phyloP scores from a whole-genome alignment of 352 stramenopile genomes.

The Phytophthora kernoviae region DNA sequence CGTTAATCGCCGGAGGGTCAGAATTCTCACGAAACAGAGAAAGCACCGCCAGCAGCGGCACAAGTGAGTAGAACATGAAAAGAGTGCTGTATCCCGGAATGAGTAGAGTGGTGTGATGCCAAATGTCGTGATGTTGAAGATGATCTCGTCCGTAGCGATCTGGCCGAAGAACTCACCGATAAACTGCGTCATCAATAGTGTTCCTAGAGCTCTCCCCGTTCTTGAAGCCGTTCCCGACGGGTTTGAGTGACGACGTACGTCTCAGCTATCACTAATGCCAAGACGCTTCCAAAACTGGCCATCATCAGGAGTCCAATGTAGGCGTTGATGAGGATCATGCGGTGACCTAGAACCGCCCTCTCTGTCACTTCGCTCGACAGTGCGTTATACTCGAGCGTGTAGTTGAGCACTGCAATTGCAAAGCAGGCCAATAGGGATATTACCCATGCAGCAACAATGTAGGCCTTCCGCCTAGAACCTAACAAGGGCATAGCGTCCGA shows the following conservation, averaged over 20 bases:
- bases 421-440: conserved; percentile 53
- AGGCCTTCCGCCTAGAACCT: conserved; percentile 52
- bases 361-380: conserved; percentile 24
- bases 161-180: conserved; percentile 53
- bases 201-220: conserved; percentile 47
- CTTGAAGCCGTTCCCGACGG: conserved; percentile 42
- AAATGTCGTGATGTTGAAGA: conserved; percentile 56
- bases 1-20: conserved; percentile 32
- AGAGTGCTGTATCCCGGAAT: conserved; percentile 51
- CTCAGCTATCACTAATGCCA: conserved; percentile 54
- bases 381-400: conserved; percentile 50
- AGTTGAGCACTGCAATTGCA: conserved; percentile 57
- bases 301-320: conserved; percentile 54
- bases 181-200: conserved; percentile 58
- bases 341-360: conserved; percentile 19
- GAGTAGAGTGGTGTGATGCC: conserved; percentile 49
- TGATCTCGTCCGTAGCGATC: conserved; percentile 45
- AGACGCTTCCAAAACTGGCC: conserved; percentile 52
- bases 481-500: conserved; percentile 56
- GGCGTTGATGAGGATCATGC: conserved; percentile 37
- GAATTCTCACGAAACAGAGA: conserved; percentile 49
- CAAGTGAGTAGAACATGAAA: conserved; percentile 54
- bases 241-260: conserved; percentile 66
- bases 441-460: conserved; percentile 58
- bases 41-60: conserved; percentile 40